Base-by-base conservation (phyloP, 345 rosid genomes). In the Bruguiera parviflora region DNA sequence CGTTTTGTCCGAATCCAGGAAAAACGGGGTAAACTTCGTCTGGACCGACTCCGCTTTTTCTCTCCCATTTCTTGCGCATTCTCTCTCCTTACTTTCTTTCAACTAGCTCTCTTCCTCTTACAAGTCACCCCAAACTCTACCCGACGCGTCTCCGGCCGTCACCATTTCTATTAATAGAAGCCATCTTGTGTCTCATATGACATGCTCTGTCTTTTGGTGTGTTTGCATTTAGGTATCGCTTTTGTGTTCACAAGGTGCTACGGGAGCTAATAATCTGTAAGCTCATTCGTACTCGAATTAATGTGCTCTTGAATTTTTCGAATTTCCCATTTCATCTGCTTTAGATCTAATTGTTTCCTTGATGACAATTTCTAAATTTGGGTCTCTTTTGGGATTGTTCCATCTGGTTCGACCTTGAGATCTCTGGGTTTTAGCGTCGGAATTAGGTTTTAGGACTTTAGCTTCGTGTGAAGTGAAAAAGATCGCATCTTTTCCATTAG, bases 311-410 rank as follows among this genome's bases (percentile, higher is more conserved):
- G 21, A 57, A 28, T 4, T 31, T 72, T 33, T 60, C 2, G 43
- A 43, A 6, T 55, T 68, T 63, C 22, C 46, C 19, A 24, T 43
- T 37, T 25, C 13, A 22, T 37, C 16, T 4, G 22, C 21, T 29
- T 6, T 57, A 39, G 16, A 56, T 68, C 72, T 55, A 53, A 37
- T 74, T 68, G 21, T 58, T 68, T 32, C 24, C n/a, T 21, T 46
- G 0, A 2, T 0, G 16, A 8, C 35, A 67, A 18, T 21, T 53
- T 11, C 2, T 19, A 53, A 24, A 27, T 61, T 59, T 67, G 46
- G 57, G 20, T 27, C 1, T 53, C 33, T 55, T 51, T n/a, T 16
- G 58, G 58, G 25, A 29, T 27, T 27, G 10, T 57, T 9, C 32
- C 13, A 2, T 28, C 27, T 53, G 35, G 8, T 29, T 66, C 43